Evolutionary conservation across 2,329 filamentous ascomycete species (phyloP), one percentile per base, ranked within the genome.

Genomic region (Neofusicoccum umdonicola): DNA sequence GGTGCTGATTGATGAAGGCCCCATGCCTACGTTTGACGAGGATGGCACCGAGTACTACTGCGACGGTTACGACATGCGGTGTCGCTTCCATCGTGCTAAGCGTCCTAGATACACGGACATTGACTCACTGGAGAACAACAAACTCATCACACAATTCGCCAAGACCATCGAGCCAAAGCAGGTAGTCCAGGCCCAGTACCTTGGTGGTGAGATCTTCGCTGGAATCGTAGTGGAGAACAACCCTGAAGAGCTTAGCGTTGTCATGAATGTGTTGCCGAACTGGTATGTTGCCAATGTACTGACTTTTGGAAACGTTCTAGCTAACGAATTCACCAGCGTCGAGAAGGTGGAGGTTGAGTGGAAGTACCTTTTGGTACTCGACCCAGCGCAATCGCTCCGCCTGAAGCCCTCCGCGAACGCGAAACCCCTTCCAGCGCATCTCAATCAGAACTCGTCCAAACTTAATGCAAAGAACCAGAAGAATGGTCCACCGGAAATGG

Each of bases 21-120:
- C 92, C 41, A 88, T 96, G 35, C 91, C 92, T 0, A 90, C 96
- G 2, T 94, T 93, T 75, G 91, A 90, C 60, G 92, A 96, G 70
- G 93, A 97, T 73, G 93, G 93, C 6, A 92, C 88, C 1, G 93
- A 97, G 75, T 97, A 97, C 77, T 94, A 91, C 69, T 90, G 96
- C 70, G 91, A 93, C 71, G 93, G 90, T 0, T 94, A 96, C 71
- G 92, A 97, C 73, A 93, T 98, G 75, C 92, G 91, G 70, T 99
- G 95, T 80, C 91, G 93, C 66, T 97, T 96, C 79, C 95, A 99
- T 76, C 87, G 95, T 57, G 88, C 90, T 13, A 96, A 95, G 80
- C 88, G 95, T 71, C 88, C 92, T 67, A 92, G 90, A 78, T 91
- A 90, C 68, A 77, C 88, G 58, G 87, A 91, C 62, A 85, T 86